Conservation (phyloP, 2,329 filamentous ascomycete species). For the Neophaeococcomyces mojaviensis region DNA sequence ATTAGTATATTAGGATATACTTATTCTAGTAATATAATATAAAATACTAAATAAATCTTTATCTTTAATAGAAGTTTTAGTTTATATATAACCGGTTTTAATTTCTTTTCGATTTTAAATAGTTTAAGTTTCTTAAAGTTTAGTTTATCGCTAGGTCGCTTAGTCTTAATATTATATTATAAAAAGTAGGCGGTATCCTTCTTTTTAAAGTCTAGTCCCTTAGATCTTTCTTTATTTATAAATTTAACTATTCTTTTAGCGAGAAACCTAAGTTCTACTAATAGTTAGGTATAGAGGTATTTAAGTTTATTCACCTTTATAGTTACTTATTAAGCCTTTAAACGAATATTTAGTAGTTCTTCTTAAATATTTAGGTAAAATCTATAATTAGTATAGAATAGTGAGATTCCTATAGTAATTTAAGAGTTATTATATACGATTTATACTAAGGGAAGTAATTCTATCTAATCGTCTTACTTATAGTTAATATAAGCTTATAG, state of each 20-base stretch:
- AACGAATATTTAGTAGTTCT: neutral
- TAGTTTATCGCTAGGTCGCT: constrained; percentile 9
- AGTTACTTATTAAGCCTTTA: neutral
- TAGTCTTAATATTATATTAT: constrained; percentile 12
- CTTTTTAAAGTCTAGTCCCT: constrained; percentile 7
- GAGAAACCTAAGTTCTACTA: neutral
- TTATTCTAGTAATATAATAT: constrained; percentile 7
- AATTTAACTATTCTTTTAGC: constrained; percentile 1
- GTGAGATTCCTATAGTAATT: constrained; percentile 3
- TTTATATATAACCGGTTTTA: constrained; percentile 5
- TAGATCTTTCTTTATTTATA: constrained; percentile 2
- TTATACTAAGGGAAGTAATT: constrained; percentile 1
- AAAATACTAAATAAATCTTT: constrained; percentile 7
- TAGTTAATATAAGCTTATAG: constrained; percentile 2
- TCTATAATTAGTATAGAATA: constrained; percentile 12
- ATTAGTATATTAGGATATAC: neutral
- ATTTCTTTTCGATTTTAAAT: constrained; percentile 9
- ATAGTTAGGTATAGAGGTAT: neutral
- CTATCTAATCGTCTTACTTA: neutral
- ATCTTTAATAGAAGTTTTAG: constrained; percentile 8
- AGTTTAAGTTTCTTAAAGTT: constrained; percentile 7
- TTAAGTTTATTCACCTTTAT: constrained; percentile 1
- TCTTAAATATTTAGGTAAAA: constrained; percentile 1
- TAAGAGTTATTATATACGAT: constrained; percentile 1
- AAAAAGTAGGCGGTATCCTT: constrained; percentile 7